A percentile compares a stretch with the other conserved stretches of the same genome.
Conservation (phyloP, 306 rosid species). For the Acacia confusa region DNA sequence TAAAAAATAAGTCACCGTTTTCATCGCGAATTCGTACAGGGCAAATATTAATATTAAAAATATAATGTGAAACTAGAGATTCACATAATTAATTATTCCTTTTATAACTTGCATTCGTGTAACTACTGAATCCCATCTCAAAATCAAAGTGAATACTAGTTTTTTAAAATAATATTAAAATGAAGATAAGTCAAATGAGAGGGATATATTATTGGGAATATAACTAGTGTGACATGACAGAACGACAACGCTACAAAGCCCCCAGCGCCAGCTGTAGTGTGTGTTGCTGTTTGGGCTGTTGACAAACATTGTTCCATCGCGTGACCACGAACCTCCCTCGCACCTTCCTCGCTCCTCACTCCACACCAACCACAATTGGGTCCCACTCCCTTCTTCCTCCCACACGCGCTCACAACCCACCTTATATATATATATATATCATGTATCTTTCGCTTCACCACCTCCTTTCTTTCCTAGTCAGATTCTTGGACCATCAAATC, state of each 20-base stretch:
- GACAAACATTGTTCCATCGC: neutral
- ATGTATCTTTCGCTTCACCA: neutral
- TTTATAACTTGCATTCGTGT: too few species aligned
- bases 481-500: constrained; percentile 32
- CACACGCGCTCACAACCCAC: neutral
- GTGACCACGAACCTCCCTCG: constrained; percentile 36
- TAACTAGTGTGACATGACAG: neutral
- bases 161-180: too few species aligned
- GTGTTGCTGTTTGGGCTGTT: neutral
- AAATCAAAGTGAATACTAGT: too few species aligned
- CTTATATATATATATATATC: neutral
- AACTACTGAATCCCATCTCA: too few species aligned
- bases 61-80: too few species aligned
- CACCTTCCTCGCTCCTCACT: constrained; percentile 18
- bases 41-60: too few species aligned
- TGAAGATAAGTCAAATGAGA: neutral
- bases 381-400: neutral
- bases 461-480: neutral
- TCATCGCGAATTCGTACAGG: too few species aligned
- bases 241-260: neutral
- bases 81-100: too few species aligned
- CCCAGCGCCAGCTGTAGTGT: neutral
- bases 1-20: too few species aligned
- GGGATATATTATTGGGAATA: neutral
- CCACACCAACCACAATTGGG: neutral